Conservation (phyloP, 768 basidiomycete genomes). For the Russula griseocarnosa region DNA sequence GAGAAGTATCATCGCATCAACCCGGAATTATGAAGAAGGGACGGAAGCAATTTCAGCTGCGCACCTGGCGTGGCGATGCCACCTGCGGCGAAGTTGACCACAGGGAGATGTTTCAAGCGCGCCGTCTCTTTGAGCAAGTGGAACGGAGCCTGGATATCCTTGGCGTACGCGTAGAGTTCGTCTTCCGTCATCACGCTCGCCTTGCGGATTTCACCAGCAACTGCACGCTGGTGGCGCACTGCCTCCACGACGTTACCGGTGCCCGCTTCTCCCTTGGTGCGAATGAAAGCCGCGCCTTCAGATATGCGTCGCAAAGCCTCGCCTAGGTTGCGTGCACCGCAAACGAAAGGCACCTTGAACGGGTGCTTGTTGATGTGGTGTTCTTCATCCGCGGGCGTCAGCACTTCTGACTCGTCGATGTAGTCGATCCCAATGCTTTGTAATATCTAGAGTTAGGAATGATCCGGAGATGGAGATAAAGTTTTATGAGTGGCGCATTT, state of each 20-base stretch:
- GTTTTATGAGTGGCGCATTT: background rate
- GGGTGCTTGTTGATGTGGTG: conserved; percentile 96
- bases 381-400: conserved; percentile 94
- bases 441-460: conserved; percentile 58
- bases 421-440: conserved; percentile 95
- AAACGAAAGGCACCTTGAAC: conserved; percentile 95
- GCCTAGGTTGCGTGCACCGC: conserved; percentile 91
- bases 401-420: conserved; percentile 91
- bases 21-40: background rate
- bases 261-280: conserved; percentile 92
- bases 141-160: conserved; percentile 89
- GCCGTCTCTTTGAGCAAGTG: conserved; percentile 95
- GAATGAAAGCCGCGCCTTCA: conserved; percentile 97
- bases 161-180: conserved; percentile 90
- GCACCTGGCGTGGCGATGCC: conserved; percentile 87
- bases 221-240: conserved; percentile 84
- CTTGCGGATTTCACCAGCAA: conserved; percentile 79
- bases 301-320: conserved; percentile 95
- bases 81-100: conserved; percentile 96
- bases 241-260: conserved; percentile 92
- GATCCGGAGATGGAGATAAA: background rate
- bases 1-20: conserved; percentile 11
- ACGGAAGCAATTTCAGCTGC: conserved; percentile 19
- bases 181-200: conserved; percentile 89
- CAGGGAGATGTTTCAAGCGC: conserved; percentile 86